These are phyloP conservation scores for Salvia sclarea DNA, from an alignment of 305 asterid genomes.

Conservation along the genomic window DNA sequence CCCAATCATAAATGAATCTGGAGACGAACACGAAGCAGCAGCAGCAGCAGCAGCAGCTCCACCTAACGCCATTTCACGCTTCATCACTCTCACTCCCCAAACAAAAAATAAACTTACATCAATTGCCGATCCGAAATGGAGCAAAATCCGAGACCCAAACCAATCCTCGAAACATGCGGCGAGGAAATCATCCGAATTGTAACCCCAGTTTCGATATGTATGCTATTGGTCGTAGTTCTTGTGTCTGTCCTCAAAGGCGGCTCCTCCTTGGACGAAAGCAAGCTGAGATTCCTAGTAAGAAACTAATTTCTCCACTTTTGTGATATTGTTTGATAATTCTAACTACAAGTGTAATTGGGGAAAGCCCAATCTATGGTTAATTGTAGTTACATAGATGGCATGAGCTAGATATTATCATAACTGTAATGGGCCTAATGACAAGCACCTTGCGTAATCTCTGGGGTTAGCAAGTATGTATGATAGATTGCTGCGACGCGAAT, in stretches of 20 bases:
- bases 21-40: too few species aligned
- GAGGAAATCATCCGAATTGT: constrained; percentile 89
- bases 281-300: constrained; percentile 16
- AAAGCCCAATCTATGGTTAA: background rate
- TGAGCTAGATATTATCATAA: background rate
- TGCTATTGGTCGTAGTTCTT: constrained; percentile 75
- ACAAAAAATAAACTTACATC: background rate
- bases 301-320: constrained; percentile 5
- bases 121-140: constrained; percentile 54
- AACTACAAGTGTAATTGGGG: background rate
- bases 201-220: constrained; percentile 91
- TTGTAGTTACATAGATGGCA: background rate
- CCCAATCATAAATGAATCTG: too few species aligned
- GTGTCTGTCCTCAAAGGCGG: too few species aligned
- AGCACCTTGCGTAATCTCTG: background rate
- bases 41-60: too few species aligned
- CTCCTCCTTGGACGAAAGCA: too few species aligned
- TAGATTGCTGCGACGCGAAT: background rate
- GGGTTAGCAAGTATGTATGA: background rate
- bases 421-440: background rate
- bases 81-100: background rate
- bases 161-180: constrained; percentile 72
- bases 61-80: too few species aligned
- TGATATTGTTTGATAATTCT: constrained; percentile 7
- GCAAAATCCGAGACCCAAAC: constrained; percentile 51